A percentile compares a stretch with the other conserved stretches of the same genome.
Conservation (phyloP, 352 stramenopile species). For the Thraustochytrium striatum region DNA sequence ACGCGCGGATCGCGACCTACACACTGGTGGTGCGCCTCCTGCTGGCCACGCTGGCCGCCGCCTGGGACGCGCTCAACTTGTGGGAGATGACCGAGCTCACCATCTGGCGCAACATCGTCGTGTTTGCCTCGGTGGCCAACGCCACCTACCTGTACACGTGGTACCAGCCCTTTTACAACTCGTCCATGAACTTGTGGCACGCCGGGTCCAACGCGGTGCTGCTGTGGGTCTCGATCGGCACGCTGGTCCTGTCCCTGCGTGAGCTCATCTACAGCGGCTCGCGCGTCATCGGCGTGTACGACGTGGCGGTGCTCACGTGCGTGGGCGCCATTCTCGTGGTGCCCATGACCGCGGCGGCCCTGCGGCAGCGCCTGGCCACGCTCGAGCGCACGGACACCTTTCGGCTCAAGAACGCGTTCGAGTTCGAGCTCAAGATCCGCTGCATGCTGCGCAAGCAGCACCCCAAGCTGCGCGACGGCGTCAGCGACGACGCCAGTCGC, state of each 20-base stretch:
- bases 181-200: constrained; percentile 10
- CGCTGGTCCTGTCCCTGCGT: background rate
- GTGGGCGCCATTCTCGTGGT: background rate
- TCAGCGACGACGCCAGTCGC: too few species aligned
- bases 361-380: background rate
- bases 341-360: background rate
- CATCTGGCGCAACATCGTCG: background rate
- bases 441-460: background rate
- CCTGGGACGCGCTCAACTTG: background rate
- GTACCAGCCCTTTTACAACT: constrained; percentile 26
- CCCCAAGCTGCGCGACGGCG: too few species aligned
- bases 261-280: background rate
- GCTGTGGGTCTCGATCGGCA: constrained; percentile 13
- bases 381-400: background rate
- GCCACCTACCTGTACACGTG: background rate
- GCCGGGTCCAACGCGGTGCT: background rate
- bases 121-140: background rate
- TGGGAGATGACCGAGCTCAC: background rate
- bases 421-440: constrained; percentile 34
- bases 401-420: constrained; percentile 9
- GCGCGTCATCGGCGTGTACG: background rate
- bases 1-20: constrained; percentile 1
- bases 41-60: background rate
- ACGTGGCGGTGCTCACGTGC: background rate
- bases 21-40: background rate